phyloP scores from a whole-genome alignment of 2,329 filamentous ascomycete species.

The Tolypocladium capitatum region DNA sequence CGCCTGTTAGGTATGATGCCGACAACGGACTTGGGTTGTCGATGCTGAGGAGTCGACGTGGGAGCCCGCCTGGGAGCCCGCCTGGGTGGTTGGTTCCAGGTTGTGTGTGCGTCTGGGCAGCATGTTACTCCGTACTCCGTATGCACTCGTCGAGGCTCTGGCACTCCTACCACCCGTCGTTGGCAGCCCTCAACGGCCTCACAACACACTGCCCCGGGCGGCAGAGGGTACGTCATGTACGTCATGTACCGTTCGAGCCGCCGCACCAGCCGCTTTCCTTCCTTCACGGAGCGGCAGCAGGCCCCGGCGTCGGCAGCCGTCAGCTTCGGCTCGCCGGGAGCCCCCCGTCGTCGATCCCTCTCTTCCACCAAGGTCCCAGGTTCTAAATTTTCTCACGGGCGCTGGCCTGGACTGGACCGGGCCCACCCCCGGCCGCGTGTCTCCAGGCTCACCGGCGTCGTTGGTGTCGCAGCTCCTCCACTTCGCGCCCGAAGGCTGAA shows the following conservation, averaged over 20 bases:
- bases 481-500: not conserved
- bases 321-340: too few relatives aligned
- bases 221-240: too few relatives aligned
- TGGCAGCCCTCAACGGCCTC: not conserved
- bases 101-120: not conserved
- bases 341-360: not conserved
- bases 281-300: too few relatives aligned
- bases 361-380: not conserved
- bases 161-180: not conserved
- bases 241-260: too few relatives aligned
- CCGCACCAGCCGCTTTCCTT: too few relatives aligned
- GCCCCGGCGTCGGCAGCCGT: too few relatives aligned
- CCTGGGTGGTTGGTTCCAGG: not conserved
- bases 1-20: not conserved
- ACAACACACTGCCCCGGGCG: not conserved
- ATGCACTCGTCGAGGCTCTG: accelerated
- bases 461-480: not conserved
- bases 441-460: not conserved
- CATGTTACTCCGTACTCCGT: too few relatives aligned
- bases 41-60: not conserved
- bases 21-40: too few relatives aligned
- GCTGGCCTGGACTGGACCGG: not conserved
- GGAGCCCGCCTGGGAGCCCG: too few relatives aligned
- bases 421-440: not conserved
- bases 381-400: not conserved